Evolutionary conservation across 768 basidiomycete species (phyloP), one percentile per base, ranked within the genome.

Genomic region (Sporobolomyces pararoseus): DNA sequence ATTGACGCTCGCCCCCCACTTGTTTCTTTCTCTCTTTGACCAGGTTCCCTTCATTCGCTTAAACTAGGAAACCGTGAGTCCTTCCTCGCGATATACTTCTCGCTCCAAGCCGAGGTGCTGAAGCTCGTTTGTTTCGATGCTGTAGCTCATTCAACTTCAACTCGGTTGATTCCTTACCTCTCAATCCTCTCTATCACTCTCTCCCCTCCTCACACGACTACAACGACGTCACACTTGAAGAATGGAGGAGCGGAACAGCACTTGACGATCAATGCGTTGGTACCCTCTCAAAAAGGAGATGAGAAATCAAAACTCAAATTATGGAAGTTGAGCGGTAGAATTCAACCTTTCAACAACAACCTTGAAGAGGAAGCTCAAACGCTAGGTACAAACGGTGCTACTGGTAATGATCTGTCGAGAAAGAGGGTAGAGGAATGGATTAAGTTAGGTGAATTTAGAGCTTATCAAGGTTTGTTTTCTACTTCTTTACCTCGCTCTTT

Each of bases 161-260:
- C 44, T 21, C 57, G 34, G 23, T 17, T 54, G 2, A 34, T 70
- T 47, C 64, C 69, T 16, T 70, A 55, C 53, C 46, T 55, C 32
- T 19, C 35, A 25, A 19, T 70, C 51, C 35, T 70, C 27, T 44
- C 68, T 17, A 9, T 19, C 47, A 51, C 62, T 17, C 17, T 29
- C 23, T 35, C 68, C 6, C 0, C 21, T 31, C 1, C 37, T 16
- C 16, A 21, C 21, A 1, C 27, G 1, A n/a, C 27, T 29, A 9
- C 39, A 9, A 9, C 39, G 39, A 42, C 10, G 17, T n/a, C n/a
- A n/a, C n/a, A n/a, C n/a, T n/a, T n/a, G n/a, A n/a, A n/a, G n/a
- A n/a, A n/a, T n/a, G n/a, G n/a, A n/a, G n/a, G n/a, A n/a, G n/a
- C n/a, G n/a, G n/a, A n/a, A n/a, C n/a, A n/a, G n/a, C 3, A 55